Conservation (phyloP, 1,284 basidiomycete genomes). For the Somion occarium region DNA sequence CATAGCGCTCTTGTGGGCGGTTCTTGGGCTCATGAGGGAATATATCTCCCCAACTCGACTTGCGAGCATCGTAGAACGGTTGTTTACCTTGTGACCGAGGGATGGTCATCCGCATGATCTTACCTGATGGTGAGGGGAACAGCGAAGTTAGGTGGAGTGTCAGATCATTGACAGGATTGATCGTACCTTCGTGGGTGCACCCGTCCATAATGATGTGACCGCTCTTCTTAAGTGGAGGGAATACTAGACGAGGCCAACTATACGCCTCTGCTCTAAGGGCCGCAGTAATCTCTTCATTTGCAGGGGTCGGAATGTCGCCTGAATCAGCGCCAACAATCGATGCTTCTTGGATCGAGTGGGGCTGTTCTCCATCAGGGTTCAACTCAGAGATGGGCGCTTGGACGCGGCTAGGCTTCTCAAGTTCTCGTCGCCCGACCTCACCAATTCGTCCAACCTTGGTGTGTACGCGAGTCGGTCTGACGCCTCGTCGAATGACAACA, state of each 20-base stretch:
- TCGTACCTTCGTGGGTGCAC: conserved; percentile 77
- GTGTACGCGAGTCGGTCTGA: conserved; percentile 45
- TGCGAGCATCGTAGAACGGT: conserved; percentile 92
- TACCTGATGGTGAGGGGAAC: conserved; percentile 43
- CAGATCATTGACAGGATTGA: neutral
- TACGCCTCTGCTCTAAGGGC: conserved; percentile 65
- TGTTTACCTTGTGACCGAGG: conserved; percentile 94
- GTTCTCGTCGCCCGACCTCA: conserved; percentile 41
- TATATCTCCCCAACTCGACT: conserved; percentile 90
- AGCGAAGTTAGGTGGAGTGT: neutral
- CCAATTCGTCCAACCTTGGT: conserved; percentile 62
- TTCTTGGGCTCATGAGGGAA: conserved; percentile 88
- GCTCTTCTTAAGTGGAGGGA: conserved; percentile 86
- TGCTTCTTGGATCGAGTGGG: neutral
- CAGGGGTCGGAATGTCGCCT: neutral
- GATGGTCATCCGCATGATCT: conserved; percentile 88
- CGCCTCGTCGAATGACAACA: conserved; percentile 81
- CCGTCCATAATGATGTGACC: conserved; percentile 93
- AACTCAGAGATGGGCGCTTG: conserved; percentile 36
- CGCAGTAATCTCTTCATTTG: conserved; percentile 37
- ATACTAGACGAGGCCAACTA: conserved; percentile 87
- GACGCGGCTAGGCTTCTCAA: conserved; percentile 34
- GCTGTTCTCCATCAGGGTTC: conserved; percentile 39
- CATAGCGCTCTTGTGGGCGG: conserved; percentile 57
- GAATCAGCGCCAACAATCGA: neutral